Evolutionary conservation across 2,329 filamentous ascomycete genomes (phyloP), one percentile per base, ranked within the genome.

Genomic region (Aspergillaceae sp.): DNA sequence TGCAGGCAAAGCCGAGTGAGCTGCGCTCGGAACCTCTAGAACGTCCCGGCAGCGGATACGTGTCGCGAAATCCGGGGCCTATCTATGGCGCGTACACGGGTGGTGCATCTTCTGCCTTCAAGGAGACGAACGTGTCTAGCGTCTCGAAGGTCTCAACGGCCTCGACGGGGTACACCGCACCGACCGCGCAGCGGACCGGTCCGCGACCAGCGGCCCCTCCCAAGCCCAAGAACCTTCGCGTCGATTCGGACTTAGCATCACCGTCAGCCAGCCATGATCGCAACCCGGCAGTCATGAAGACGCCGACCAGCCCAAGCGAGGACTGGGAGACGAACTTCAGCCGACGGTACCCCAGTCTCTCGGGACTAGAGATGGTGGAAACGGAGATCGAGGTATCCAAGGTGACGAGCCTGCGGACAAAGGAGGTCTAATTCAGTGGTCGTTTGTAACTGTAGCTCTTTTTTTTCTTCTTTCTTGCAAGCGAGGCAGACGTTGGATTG

Each of bases 291-390:
- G 58, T 51, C 47, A 63, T 44, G 49, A 45, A 47, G 28, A 56
- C 55, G 26, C 56, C 54, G 11, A 44, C 58, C 36, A 64, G 52
- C 34, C 49, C 59, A 0, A 54, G 56, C 40, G 86, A 89, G 67
- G 79, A 82, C 47, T 79, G 76, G 74, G 79, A 83, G 51, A 68
- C 69, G 26, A 77, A 87, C 60, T 96, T 97, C 63, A 84, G 83
- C 50, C 89, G 89, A 67, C 76, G 88, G 48, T 96, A 89, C 66
- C 91, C 91, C 1, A 94, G 86, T 62, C 70, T 97, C 48, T 83
- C 82, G 46, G 79, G 87, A 7, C 79, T 96, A 55, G 90, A 96
- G 70, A 86, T 91, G 82, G 84, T 88, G n/a, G 86, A 92, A 69
- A 79, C 82, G 49, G 84, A 79, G 55, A 74, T 75, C 42, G 68